These are phyloP conservation scores for Wickerhamiella vanderwaltii DNA, from an alignment of 805 yeast species.

Conservation along the genomic window DNA sequence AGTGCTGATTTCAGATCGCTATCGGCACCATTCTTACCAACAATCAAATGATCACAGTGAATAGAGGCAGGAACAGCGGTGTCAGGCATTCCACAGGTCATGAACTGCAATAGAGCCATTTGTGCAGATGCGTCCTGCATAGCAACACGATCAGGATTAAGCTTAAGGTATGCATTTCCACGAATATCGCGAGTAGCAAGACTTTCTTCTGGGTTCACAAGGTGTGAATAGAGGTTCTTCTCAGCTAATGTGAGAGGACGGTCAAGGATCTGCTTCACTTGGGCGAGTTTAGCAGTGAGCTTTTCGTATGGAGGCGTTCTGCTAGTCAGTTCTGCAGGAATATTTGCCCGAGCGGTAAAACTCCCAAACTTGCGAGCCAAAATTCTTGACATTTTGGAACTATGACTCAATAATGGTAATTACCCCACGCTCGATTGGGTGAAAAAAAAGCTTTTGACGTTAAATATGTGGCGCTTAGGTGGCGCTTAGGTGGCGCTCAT, in stretches of 20 bases:
- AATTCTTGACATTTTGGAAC: slow-evolving; percentile 6
- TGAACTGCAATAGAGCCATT: slow-evolving; percentile 96
- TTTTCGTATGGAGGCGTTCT: slow-evolving; percentile 84
- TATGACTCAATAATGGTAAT: slow-evolving; percentile 10
- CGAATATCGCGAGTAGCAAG: slow-evolving; percentile 51
- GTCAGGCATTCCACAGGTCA: slow-evolving; percentile 83
- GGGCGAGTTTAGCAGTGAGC: slow-evolving; percentile 47
- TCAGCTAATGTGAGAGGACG: slow-evolving; percentile 87
- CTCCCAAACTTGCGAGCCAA: slow-evolving; percentile 10
- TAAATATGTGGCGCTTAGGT: not conserved
- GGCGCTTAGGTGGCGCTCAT: too few species aligned
- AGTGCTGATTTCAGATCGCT: slow-evolving; percentile 71
- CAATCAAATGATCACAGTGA: slow-evolving; percentile 97
- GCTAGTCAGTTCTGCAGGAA: slow-evolving; percentile 50
- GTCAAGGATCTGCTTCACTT: slow-evolving; percentile 55
- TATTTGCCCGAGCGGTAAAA: slow-evolving; percentile 21
- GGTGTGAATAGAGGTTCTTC: slow-evolving; percentile 85
- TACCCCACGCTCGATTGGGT: slow-evolving; percentile 7
- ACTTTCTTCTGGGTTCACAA: slow-evolving; percentile 78
- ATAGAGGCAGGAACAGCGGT: slow-evolving; percentile 92
- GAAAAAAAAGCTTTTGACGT: not conserved
- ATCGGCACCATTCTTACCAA: slow-evolving; percentile 88
- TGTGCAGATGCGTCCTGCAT: slow-evolving; percentile 99
- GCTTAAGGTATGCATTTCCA: slow-evolving; percentile 82
- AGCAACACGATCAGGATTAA: slow-evolving; percentile 95